These are phyloP conservation scores for Pythium oligandrum DNA, from an alignment of 352 stramenopile species.

Conservation along the genomic window DNA sequence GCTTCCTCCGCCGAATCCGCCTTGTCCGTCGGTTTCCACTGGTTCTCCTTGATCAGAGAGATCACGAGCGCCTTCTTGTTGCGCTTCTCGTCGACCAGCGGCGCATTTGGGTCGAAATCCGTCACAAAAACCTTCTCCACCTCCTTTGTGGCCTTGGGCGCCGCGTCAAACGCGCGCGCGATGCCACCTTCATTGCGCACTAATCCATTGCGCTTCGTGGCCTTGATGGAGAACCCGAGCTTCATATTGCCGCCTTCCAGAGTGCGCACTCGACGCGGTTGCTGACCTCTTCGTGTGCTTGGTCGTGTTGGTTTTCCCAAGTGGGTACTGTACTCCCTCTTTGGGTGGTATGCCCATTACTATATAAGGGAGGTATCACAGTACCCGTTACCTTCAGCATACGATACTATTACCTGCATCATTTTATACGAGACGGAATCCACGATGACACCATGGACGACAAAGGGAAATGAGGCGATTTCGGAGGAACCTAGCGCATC, in stretches of 20 bases:
- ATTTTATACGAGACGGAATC: too few species aligned
- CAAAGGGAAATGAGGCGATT: too few species aligned
- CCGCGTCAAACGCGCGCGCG: conserved; percentile 19
- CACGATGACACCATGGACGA: too few species aligned
- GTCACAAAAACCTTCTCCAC: conserved; percentile 68
- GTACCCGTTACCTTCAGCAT: too few species aligned
- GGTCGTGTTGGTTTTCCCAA: too few species aligned
- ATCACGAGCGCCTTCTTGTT: conserved; percentile 50
- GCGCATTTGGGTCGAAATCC: conserved; percentile 48
- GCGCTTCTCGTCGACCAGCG: conserved; percentile 22
- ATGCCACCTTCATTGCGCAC: not conserved
- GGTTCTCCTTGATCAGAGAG: conserved; percentile 58
- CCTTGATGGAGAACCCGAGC: not conserved
- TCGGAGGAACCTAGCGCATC: too few species aligned
- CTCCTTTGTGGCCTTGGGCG: conserved; percentile 3
- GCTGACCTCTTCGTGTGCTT: too few species aligned
- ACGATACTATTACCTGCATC: too few species aligned
- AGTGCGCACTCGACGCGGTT: too few species aligned
- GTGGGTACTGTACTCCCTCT: too few species aligned
- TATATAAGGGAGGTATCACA: too few species aligned
- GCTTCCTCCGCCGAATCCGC: not conserved
- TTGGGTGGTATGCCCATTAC: too few species aligned
- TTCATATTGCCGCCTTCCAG: not conserved
- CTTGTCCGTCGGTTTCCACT: conserved; percentile 23
- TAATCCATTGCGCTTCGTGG: not conserved